These are phyloP conservation scores for Pseudogymnoascus sp. DNA, from an alignment of 2,329 filamentous ascomycete genomes.

Conservation along the genomic window DNA sequence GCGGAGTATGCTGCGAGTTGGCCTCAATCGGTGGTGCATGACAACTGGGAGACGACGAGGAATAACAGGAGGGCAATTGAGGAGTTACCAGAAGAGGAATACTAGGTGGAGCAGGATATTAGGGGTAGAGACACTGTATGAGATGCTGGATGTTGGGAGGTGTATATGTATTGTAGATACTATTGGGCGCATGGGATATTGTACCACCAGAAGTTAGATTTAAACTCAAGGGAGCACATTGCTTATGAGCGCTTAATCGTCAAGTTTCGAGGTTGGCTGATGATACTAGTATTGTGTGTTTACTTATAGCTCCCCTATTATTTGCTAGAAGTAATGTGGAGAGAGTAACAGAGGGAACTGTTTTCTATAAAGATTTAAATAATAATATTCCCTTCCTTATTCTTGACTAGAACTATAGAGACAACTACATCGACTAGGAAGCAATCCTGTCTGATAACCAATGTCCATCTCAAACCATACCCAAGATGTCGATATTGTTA, in stretches of 20 bases:
- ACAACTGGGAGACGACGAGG: slow-evolving; percentile 14
- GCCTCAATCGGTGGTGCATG: slow-evolving; percentile 29
- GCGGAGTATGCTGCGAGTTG: slow-evolving; percentile 31
- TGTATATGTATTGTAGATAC: slow-evolving; percentile 6
- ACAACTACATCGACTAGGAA: background rate
- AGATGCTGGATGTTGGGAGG: background rate
- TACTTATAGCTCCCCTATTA: background rate
- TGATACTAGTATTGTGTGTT: background rate
- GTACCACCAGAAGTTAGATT: background rate
- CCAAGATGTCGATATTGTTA: background rate
- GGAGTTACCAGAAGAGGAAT: background rate
- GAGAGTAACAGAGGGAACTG: background rate
- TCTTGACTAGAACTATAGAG: background rate
- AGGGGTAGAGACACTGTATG: background rate
- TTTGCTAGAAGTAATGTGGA: background rate
- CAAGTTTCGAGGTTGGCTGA: background rate
- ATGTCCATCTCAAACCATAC: background rate
- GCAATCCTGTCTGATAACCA: background rate
- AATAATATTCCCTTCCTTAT: background rate
- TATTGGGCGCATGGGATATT: slow-evolving; percentile 3
- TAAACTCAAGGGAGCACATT: background rate
- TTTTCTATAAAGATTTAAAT: background rate
- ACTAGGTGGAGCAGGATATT: background rate
- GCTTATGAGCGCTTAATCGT: background rate
- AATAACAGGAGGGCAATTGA: slow-evolving; percentile 10